Base-by-base conservation (phyloP, 2,329 filamentous ascomycete genomes). In the Beauveria caledonica region DNA sequence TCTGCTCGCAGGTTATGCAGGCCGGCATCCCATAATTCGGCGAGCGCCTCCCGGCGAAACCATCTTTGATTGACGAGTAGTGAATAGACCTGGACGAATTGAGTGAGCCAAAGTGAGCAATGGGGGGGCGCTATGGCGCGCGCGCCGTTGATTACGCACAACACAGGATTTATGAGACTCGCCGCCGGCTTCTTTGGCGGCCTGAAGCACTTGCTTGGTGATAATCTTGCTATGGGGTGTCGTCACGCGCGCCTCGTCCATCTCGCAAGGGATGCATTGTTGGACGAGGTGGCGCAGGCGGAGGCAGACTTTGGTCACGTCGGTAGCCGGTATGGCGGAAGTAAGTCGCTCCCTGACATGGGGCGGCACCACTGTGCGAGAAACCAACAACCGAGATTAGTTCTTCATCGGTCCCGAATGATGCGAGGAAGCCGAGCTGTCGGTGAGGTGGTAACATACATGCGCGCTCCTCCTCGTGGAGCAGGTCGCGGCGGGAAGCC, bases 1-100 rank as follows among this genome's bases (percentile, higher is more conserved):
- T 83, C 78, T 2, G 91, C 90, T 33, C 93, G 85, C 42, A 94
- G 77, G 46, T 86, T 76, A 71, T 96, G 90, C 44, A 97, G 79
- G 62, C 91, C 88, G 7, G 92, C 86, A 73, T 99, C 93, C 91
- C 93, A 99, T 2, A 97, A 83, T 78, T 99, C 94, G 7, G 86
- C 73, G 29, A 80, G 64, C 1, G 91, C 86, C 75, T 97, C 92
- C 63, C 84, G 85, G 70, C 84, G 86, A 74, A 97, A 97, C 85
- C 85, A 88, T 58, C 77, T 77, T 71, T 83, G 82, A 66, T 80
- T 83, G 50, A 96, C 84, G 3, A 97, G 80, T 60, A 97, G 77
- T 65, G 89, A 88, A 73, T 86, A 96, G 2, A 96, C 74, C 74
- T 76, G 54, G 39, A 52, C 6, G 27, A 40, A 13, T 42, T 33